Evolutionary conservation across 495 filamentous ascomycete species (phyloP), one percentile per base, ranked within the genome.

Genomic region (Penicillium tannophilum): DNA sequence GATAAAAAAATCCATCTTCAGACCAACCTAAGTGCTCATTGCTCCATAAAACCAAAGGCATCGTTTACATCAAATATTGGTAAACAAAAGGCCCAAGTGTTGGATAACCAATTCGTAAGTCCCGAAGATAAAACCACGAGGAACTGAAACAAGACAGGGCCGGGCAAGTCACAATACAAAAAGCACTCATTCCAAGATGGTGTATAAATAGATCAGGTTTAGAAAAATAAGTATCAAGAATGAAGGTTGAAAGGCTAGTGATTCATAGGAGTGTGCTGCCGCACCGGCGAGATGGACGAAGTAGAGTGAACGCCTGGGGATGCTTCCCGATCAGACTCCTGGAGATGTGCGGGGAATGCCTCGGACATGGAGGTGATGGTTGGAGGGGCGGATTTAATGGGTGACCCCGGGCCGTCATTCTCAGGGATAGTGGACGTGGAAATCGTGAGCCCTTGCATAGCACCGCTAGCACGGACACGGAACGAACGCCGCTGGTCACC

Each of bases 391-490:
- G 74, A 73, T 39, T 63, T 70, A 28, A 76, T 54, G 3, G 74
- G 73, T 5, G 72, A 70, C 16, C 54, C 30, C 4, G 61, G 56
- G 0, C 56, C 62, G 30, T 75, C 71, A 23, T 72, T 63, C 47
- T 75, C 72, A 19, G 64, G 68, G 7, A 76, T 66, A 8, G 69
- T 69, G 14, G 73, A 54, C 5, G 76, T 74, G 44, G 63, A 69
- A 42, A 76, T 70, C 2, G 63, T 66, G 11, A 78, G 67, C 8
- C 65, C 68, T 31, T 65, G 70, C 51, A 61, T 74, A 14, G 73
- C 56, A 20, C 75, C 74, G 55, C 69, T 72, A 17, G 73, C 67
- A 12, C 73, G 69, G 12, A 74, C 75, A 39, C 70, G 72, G 67
- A 74, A 73, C 11, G 76, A 74, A 17, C 69, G 74, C 6, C 63